Percentiles rank a stretch among this genome's conserved stretches.
Conservation (phyloP, 345 rosid genomes). For the Passiflora organensis region DNA sequence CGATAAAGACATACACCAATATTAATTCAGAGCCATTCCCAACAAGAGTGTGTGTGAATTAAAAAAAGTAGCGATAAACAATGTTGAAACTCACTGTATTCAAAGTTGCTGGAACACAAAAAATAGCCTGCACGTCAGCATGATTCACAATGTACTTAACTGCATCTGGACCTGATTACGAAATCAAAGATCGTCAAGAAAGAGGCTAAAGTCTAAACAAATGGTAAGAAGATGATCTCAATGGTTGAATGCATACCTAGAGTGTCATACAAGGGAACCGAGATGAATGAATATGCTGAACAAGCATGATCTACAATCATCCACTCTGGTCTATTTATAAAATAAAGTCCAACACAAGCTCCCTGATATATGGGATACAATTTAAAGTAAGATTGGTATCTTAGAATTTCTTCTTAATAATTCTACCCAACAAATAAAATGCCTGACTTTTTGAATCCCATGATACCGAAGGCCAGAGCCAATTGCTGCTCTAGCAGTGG, state of each 20-base stretch:
- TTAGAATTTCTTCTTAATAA: neutral
- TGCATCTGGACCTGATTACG: constrained; percentile 73
- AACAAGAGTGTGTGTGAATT: too few species aligned
- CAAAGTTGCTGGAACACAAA: constrained; percentile 75
- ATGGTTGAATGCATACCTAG: constrained; percentile 50
- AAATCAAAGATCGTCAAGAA: constrained; percentile 12
- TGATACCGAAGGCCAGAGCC: constrained; percentile 73
- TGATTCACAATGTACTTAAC: constrained; percentile 72
- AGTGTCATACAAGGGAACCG: constrained; percentile 90
- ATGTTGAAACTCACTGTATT: constrained; percentile 51
- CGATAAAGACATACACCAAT: neutral
- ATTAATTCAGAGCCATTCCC: too few species aligned
- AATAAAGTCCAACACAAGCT: constrained; percentile 61
- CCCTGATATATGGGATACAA: constrained; percentile 48
- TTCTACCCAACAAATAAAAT: neutral
- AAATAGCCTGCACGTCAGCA: constrained; percentile 68
- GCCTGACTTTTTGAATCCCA: constrained; percentile 54
- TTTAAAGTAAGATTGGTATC: neutral
- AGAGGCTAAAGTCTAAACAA: constrained; percentile 9
- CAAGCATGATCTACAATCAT: constrained; percentile 89
- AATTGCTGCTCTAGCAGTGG: constrained; percentile 62
- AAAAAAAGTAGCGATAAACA: constrained; percentile 1
- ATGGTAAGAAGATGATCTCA: neutral
- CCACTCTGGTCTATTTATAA: constrained; percentile 91
- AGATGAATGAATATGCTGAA: constrained; percentile 80